phyloP scores from a whole-genome alignment of 1,284 basidiomycete species.

The Pseudozyma hubeiensis region DNA sequence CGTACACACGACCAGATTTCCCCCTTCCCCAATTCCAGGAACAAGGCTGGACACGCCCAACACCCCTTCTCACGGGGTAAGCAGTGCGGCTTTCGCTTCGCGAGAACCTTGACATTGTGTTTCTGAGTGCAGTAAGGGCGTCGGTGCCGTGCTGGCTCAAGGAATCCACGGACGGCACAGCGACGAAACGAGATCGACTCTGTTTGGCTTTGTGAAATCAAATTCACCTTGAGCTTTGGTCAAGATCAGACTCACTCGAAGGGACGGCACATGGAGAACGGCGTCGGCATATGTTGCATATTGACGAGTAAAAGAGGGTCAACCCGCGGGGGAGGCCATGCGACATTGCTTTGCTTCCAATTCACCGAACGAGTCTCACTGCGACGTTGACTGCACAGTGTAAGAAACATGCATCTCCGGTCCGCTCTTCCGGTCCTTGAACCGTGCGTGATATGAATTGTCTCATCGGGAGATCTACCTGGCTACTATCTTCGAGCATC shows the following conservation, averaged over 20 bases:
- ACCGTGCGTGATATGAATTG: too few species aligned
- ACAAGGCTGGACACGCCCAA: neutral
- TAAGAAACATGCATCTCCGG: slow-evolving; percentile 1
- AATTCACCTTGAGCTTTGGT: neutral
- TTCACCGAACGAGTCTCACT: neutral
- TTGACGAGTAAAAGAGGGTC: neutral
- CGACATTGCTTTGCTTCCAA: neutral
- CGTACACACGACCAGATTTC: neutral
- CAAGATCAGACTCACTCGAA: neutral
- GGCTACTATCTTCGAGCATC: too few species aligned
- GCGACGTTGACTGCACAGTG: too few species aligned
- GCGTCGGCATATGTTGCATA: neutral
- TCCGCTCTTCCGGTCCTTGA: slow-evolving; percentile 3
- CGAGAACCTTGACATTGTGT: too few species aligned
- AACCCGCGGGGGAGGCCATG: neutral
- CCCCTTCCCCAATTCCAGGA: neutral
- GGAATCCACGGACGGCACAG: neutral
- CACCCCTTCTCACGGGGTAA: too few species aligned
- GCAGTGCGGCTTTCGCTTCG: too few species aligned
- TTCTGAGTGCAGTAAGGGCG: too few species aligned
- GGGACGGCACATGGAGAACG: neutral
- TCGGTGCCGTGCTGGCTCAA: too few species aligned
- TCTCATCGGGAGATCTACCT: too few species aligned
- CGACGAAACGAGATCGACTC: neutral
- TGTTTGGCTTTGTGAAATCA: too few species aligned